phyloP scores from a whole-genome alignment of 139 green algal genomes.

The Auxenochlorella pyrenoidosa region DNA sequence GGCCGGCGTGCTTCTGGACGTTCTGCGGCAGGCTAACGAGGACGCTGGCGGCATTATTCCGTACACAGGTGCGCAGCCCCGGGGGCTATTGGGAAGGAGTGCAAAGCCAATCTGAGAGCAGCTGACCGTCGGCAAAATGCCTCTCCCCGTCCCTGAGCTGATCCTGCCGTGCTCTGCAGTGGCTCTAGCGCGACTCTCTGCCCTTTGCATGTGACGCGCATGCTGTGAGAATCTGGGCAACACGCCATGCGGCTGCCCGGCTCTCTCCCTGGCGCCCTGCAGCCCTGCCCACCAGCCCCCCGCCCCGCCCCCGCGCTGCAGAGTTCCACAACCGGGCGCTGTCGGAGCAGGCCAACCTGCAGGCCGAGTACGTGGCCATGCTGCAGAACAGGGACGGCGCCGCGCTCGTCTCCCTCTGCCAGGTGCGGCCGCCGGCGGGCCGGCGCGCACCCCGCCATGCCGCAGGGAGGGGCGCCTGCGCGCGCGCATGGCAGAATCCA shows the following conservation, averaged over 20 bases:
- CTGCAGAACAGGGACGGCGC: constrained; percentile 22
- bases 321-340: constrained; percentile 61
- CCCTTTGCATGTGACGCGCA: no score
- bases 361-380: constrained; percentile 71
- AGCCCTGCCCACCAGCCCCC: no score
- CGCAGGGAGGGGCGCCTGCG: no score
- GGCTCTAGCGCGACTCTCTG: no score
- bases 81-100: neutral
- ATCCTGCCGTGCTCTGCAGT: neutral
- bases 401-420: constrained; percentile 45
- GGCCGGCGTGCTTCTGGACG: constrained; percentile 58
- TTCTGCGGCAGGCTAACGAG: constrained; percentile 62
- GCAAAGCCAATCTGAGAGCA: neutral
- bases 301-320: no score
- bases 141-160: neutral
- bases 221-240: neutral
- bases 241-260: neutral
- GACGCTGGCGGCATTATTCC: constrained; percentile 37
- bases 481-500: no score
- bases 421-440: constrained; percentile 21
- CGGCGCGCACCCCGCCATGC: no score
- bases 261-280: no score
- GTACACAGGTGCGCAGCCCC: neutral
- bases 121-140: no score
- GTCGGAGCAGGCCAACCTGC: constrained; percentile 45